phyloP scores from a whole-genome alignment of 2,329 filamentous ascomycete species.

The Fusarium goolgardi region DNA sequence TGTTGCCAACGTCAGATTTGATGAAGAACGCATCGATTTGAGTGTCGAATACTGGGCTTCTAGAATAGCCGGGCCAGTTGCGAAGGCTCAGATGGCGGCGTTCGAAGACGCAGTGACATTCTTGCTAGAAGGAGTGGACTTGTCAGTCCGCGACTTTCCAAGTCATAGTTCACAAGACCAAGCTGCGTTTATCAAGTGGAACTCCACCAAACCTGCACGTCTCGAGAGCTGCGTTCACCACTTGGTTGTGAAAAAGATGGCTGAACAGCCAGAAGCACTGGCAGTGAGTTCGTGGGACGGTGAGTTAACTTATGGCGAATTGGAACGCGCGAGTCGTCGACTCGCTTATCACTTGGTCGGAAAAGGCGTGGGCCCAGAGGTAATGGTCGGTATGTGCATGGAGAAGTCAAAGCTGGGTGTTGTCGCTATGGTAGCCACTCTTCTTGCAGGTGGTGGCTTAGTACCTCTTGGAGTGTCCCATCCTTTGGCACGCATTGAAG shows the following conservation, averaged over 20 bases:
- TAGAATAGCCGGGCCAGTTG: constrained; percentile 7
- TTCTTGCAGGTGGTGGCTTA: constrained; percentile 6
- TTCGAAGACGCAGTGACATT: constrained; percentile 9
- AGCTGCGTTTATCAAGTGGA: constrained; percentile 5
- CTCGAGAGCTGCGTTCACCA: constrained; percentile 5
- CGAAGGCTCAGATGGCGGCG: constrained; percentile 10
- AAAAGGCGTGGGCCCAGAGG: constrained; percentile 4
- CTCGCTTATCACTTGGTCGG: constrained; percentile 4
- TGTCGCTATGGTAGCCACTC: constrained; percentile 6
- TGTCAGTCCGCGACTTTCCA: constrained; percentile 4
- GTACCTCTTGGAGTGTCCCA: constrained; percentile 2
- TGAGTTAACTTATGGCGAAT: neutral
- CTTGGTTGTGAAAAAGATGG: constrained; percentile 5
- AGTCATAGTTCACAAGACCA: constrained; percentile 1
- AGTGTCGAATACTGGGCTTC: constrained; percentile 13
- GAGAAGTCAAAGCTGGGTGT: constrained; percentile 9
- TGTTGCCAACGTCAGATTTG: constrained; percentile 8
- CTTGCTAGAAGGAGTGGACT: constrained; percentile 1
- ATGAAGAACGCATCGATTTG: constrained; percentile 8
- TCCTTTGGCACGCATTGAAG: constrained; percentile 1
- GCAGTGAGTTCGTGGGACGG: constrained; percentile 10
- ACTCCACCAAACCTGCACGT: constrained; percentile 6
- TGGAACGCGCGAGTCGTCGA: constrained; percentile 9
- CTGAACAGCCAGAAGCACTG: constrained; percentile 10
- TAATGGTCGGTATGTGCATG: constrained; percentile 10